Percentiles rank a stretch among this genome's conserved stretches.
These are phyloP conservation scores for Setaria viridis DNA, from an alignment of 202 grass and related monocot species.

Conservation along the genomic window DNA sequence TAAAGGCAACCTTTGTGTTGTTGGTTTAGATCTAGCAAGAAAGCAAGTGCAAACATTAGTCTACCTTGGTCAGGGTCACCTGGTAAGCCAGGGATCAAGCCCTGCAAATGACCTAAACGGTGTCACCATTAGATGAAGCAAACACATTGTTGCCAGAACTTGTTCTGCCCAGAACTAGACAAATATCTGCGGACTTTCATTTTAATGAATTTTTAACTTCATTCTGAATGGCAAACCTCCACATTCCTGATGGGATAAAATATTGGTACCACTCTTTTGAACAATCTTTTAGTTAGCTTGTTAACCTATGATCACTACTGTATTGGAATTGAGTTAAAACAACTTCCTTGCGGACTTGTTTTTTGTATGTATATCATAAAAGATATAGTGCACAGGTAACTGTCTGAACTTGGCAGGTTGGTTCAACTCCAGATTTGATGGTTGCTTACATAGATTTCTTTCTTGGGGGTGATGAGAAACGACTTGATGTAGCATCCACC, in stretches of 20 bases:
- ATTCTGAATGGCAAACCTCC: not conserved
- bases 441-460: slow-evolving; percentile 99
- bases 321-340: slow-evolving; percentile 3
- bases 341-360: not conserved
- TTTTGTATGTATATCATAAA: not conserved
- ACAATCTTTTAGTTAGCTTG: not conserved
- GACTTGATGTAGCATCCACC: slow-evolving; percentile 76
- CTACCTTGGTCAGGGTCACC: too few relatives aligned
- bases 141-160: slow-evolving; percentile 18
- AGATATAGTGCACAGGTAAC: slow-evolving; percentile 11
- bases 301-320: slow-evolving; percentile 3
- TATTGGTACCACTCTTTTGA: slow-evolving; percentile 17
- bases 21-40: not conserved
- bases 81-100: not conserved
- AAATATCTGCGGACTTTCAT: slow-evolving; percentile 12
- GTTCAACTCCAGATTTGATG: slow-evolving; percentile 95
- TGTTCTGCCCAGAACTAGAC: not conserved
- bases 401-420: slow-evolving; percentile 69
- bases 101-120: not conserved
- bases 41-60: not conserved
- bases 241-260: not conserved
- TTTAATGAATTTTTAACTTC: slow-evolving; percentile 34
- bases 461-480: slow-evolving; percentile 96
- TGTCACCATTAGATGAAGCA: not conserved
- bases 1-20: not conserved